These are phyloP conservation scores for Fusarium austroafricanum DNA, from an alignment of 2,329 filamentous ascomycete genomes.

Conservation along the genomic window DNA sequence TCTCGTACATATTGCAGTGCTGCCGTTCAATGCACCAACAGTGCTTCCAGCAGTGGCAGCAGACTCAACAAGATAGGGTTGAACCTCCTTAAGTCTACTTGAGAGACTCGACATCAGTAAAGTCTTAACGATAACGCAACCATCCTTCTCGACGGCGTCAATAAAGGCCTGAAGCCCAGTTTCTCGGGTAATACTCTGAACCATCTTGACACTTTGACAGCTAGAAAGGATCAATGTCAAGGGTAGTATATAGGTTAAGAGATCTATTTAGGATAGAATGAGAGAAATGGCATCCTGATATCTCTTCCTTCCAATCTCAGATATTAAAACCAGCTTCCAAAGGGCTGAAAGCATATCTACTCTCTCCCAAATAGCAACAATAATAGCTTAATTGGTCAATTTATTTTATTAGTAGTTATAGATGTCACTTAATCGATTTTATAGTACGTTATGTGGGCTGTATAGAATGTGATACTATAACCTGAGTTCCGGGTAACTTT, in stretches of 20 bases:
- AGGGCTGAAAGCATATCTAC: too few species aligned
- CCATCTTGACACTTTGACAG: not conserved
- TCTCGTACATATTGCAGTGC: conserved; percentile 51
- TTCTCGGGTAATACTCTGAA: not conserved
- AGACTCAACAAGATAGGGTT: not conserved
- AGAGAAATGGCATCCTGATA: not conserved
- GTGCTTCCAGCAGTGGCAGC: not conserved
- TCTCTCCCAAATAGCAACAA: too few species aligned
- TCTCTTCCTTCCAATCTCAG: too few species aligned
- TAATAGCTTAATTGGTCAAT: too few species aligned
- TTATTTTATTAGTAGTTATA: too few species aligned
- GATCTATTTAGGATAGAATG: not conserved
- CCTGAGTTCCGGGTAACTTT: too few species aligned
- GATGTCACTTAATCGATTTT: too few species aligned
- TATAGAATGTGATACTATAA: too few species aligned
- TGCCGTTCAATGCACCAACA: conserved; percentile 30
- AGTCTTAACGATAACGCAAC: not conserved
- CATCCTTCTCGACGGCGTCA: not conserved
- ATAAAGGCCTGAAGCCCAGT: not conserved
- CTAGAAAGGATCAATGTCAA: not conserved
- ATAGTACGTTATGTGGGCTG: too few species aligned
- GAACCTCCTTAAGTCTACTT: not conserved
- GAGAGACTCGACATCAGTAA: not conserved
- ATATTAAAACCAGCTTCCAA: too few species aligned
- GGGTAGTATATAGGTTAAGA: not conserved